Base-by-base conservation (phyloP, 1,284 basidiomycete genomes). In the Malassezia japonica region DNA sequence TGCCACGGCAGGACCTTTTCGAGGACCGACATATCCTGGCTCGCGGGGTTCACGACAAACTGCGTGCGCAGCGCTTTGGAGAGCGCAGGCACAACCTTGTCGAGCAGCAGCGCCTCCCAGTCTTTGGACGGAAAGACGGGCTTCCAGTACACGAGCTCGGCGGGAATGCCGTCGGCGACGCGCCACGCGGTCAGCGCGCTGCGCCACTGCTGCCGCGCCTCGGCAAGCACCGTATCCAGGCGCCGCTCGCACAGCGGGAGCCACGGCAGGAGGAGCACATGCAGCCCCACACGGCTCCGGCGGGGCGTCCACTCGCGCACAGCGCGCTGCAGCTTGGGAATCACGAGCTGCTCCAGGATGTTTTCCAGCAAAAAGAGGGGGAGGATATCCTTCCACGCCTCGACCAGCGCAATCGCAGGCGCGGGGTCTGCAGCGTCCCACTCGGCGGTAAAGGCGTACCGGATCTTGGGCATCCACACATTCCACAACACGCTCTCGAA, bases 401-500 rank as follows among this genome's bases (percentile, higher is more conserved):
- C 86, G 68, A 90, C 85, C 1, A 99, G 77, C 32, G 80, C 81
- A 27, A 95, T 82, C 4, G 83, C 87, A 7, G 84, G 80, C 8
- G 81, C 76, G 2, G 90, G 83, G 31, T 82, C 76, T 34, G 80
- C 76, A 0, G 89, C 82, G 15, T 81, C 78, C 92, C 94, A 99
- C 18, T 87, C 83, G 73, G 95, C 95, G 73, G 79, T 81, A 61
- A 56, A 34, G 4, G 81, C 79, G 0, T 86, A 85, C 25, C 94
- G 83, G n/a, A 98, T 83, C 73, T 81, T 85, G 0, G 94, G 94
- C 21, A 98, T 77, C 92, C 91, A 98, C 6, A 85, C 77, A 56
- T 85, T 86, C 91, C 92, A 98, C 15, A 98, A 75, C 18, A 98
- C 77, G 50, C 84, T 86, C 72, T 98, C 92, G 73, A 87, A 98